phyloP scores from a whole-genome alignment of 768 basidiomycete species.

The Imleria badia region DNA sequence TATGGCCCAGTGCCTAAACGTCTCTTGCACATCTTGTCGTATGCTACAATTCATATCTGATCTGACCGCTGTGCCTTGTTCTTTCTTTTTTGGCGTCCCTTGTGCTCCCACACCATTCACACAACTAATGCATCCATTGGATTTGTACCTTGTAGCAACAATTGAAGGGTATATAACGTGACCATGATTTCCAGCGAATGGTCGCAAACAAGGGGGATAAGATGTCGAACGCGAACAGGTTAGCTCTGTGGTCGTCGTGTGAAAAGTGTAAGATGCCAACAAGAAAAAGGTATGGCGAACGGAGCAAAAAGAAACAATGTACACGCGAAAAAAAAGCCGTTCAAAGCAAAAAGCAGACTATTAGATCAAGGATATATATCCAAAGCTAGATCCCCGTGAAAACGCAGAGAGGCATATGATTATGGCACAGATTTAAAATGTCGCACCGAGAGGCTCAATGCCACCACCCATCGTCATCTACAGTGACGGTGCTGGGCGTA shows the following conservation, averaged over 20 bases:
- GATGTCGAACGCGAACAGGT: neutral
- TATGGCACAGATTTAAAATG: conserved; percentile 7
- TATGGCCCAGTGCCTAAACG: conserved; percentile 48
- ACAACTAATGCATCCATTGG: conserved; percentile 36
- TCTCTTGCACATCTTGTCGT: neutral
- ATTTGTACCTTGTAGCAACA: conserved; percentile 41
- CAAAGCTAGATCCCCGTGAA: conserved; percentile 13
- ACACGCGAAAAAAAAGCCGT: neutral
- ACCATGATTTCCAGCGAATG: conserved; percentile 21
- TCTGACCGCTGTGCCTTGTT: neutral
- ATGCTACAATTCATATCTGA: conserved; percentile 21
- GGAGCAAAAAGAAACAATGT: neutral
- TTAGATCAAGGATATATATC: conserved; percentile 27
- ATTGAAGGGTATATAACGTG: conserved; percentile 37
- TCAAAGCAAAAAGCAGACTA: conserved; percentile 4
- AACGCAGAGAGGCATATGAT: neutral
- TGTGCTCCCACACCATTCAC: conserved; percentile 23
- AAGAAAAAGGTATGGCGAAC: conserved; percentile 13
- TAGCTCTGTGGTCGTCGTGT: conserved; percentile 4
- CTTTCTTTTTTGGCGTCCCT: conserved; percentile 5
- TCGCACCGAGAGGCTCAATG: too few relatives aligned
- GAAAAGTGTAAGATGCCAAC: conserved; percentile 3
- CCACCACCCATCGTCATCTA: conserved; percentile 81
- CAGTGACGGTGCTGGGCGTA: conserved; percentile 72
- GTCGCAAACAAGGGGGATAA: conserved; percentile 15